Evolutionary conservation across 2,329 filamentous ascomycete genomes (phyloP).

Genomic region (Microascus cirrosus): DNA sequence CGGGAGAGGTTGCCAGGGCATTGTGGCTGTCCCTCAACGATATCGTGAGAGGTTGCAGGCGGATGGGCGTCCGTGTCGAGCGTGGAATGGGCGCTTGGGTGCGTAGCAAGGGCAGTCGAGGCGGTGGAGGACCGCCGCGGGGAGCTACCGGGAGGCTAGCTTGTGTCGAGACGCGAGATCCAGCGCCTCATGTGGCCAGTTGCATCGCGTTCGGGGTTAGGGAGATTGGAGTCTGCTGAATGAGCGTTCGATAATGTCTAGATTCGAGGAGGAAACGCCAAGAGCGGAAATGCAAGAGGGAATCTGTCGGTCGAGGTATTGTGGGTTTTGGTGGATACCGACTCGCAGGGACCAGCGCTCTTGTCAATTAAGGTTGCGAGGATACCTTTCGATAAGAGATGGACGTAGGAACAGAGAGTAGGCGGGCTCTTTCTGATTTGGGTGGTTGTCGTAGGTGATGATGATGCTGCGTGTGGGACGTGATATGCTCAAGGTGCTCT

Average conservation of each 20-base stretch:
- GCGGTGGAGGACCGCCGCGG: not conserved
- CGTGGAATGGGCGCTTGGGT: not conserved
- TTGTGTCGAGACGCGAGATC: not conserved
- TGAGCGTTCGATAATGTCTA: not conserved
- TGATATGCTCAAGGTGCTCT: not conserved
- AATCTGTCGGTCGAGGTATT: not conserved
- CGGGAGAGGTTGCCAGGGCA: constrained; percentile 96
- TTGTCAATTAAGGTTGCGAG: not conserved
- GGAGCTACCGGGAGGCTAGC: not conserved
- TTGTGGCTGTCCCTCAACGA: constrained; percentile 23
- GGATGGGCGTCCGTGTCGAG: not conserved
- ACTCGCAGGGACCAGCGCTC: not conserved
- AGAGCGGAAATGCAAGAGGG: not conserved
- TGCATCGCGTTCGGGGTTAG: not conserved
- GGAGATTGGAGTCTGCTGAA: not conserved
- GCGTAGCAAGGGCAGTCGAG: not conserved
- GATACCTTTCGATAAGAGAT: not conserved
- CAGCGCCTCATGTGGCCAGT: not conserved
- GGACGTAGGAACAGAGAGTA: not conserved
- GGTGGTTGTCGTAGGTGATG: not conserved
- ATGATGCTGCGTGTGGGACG: not conserved
- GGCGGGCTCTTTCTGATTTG: not conserved
- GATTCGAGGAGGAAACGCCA: not conserved
- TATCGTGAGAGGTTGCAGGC: not conserved
- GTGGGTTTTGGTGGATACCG: not conserved